phyloP scores from a whole-genome alignment of 495 filamentous ascomycete genomes.

The Chaetomium fimeti region DNA sequence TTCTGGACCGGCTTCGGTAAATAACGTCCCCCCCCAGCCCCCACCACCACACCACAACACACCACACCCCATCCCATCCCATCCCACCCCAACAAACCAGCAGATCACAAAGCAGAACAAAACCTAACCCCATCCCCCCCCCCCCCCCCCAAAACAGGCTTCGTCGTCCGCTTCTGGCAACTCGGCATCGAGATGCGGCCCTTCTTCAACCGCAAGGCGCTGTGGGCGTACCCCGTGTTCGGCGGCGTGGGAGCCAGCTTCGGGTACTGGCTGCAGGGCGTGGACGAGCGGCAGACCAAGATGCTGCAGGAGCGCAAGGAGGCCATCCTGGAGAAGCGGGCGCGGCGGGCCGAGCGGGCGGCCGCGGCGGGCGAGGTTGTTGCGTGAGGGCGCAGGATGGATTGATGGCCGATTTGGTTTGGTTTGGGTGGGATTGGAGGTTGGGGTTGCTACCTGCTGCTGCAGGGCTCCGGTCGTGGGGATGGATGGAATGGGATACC shows the following conservation, averaged over 20 bases:
- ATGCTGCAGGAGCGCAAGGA: slow-evolving; percentile 73
- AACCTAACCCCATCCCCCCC: slow-evolving; percentile 4
- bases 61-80: neutral
- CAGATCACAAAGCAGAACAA: neutral
- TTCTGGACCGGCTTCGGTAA: slow-evolving; percentile 98
- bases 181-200: slow-evolving; percentile 98
- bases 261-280: slow-evolving; percentile 91
- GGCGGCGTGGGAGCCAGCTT: slow-evolving; percentile 81
- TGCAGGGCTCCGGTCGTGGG: too few species aligned
- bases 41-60: neutral
- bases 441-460: neutral
- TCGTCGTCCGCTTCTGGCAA: slow-evolving; percentile 89
- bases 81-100: neutral
- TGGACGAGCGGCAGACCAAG: slow-evolving; percentile 72
- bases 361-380: slow-evolving; percentile 28
- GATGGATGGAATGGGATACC: neutral
- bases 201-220: slow-evolving; percentile 69
- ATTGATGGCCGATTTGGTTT: neutral
- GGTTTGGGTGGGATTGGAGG: neutral
- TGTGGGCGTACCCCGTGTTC: slow-evolving; percentile 93
- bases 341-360: slow-evolving; percentile 65
- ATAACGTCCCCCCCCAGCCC: slow-evolving; percentile 24
- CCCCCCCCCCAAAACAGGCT: slow-evolving; percentile 52
- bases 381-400: slow-evolving; percentile 24
- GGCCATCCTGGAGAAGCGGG: slow-evolving; percentile 82